Percentiles rank a stretch among this genome's conserved stretches.
phyloP scores from a whole-genome alignment of 139 green algal genomes.

The Coelastrella sp. region DNA sequence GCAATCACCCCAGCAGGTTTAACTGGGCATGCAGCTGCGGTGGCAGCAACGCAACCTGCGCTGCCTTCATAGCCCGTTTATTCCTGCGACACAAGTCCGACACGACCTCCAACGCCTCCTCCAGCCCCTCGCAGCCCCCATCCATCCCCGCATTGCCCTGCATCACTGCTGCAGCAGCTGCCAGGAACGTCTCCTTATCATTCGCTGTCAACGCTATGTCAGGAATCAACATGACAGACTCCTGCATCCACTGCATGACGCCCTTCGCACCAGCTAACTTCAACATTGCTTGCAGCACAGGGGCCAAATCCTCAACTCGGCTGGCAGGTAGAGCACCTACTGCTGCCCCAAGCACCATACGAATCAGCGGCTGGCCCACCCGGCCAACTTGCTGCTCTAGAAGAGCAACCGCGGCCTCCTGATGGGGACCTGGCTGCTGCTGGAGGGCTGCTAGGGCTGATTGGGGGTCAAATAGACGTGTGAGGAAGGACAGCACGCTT shows the following conservation, averaged over 20 bases:
- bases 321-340: slow-evolving; percentile 65
- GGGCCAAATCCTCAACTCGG: background rate
- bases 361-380: slow-evolving; percentile 52
- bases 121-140: slow-evolving; percentile 49
- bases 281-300: slow-evolving; percentile 34
- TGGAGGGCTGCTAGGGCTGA: slow-evolving; percentile 19
- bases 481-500: slow-evolving; percentile 76
- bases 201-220: slow-evolving; percentile 51
- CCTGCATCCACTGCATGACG: slow-evolving; percentile 60
- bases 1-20: background rate
- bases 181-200: slow-evolving; percentile 67
- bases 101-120: slow-evolving; percentile 72
- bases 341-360: slow-evolving; percentile 66
- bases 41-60: slow-evolving; percentile 75
- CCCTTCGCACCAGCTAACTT: slow-evolving; percentile 22
- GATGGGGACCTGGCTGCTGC: background rate
- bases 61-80: slow-evolving; percentile 56
- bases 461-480: slow-evolving; percentile 61
- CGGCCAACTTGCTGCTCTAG: slow-evolving; percentile 55
- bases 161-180: slow-evolving; percentile 36
- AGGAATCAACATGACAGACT: slow-evolving; percentile 65
- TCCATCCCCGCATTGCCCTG: slow-evolving; percentile 26
- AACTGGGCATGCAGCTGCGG: slow-evolving; percentile 61
- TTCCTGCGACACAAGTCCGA: slow-evolving; percentile 79
- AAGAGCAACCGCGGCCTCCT: slow-evolving; percentile 27